Percentiles rank a stretch among this genome's conserved stretches.
phyloP scores from a whole-genome alignment of 2,329 filamentous ascomycete species.

The Nannizzia gypsea region DNA sequence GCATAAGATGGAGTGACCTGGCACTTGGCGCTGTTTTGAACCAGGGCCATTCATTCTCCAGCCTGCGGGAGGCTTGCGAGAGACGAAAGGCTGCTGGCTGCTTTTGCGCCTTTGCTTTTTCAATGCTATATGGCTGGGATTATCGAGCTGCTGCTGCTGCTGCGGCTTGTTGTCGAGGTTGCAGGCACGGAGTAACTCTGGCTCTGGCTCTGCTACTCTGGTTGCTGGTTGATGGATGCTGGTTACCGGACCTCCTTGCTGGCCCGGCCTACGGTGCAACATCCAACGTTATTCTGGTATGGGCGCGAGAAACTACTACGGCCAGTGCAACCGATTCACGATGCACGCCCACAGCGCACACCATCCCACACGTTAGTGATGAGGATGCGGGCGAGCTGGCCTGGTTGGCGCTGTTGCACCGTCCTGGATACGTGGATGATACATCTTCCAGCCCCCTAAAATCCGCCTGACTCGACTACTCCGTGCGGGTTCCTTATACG shows the following conservation, averaged over 20 bases:
- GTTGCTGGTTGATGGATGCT: no score
- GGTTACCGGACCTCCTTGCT: no score
- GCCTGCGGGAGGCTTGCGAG: neutral
- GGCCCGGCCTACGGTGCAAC: neutral
- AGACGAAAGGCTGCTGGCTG: slow-evolving; percentile 1
- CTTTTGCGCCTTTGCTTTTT: neutral
- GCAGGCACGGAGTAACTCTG: no score
- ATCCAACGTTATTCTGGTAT: neutral
- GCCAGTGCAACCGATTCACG: neutral
- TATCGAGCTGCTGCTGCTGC: neutral
- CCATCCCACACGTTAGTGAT: neutral
- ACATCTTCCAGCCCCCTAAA: neutral
- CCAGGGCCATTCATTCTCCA: slow-evolving; percentile 3
- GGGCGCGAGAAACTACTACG: neutral
- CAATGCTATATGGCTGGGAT: neutral
- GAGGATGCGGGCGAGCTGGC: neutral
- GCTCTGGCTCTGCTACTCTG: no score
- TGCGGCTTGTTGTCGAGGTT: no score
- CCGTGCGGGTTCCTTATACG: no score
- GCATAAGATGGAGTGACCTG: slow-evolving; percentile 8
- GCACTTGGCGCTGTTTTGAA: slow-evolving; percentile 13
- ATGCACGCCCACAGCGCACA: no score
- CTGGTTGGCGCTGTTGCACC: slow-evolving; percentile 5
- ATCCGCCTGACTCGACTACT: neutral
- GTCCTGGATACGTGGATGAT: slow-evolving; percentile 2